phyloP scores from a whole-genome alignment of 805 yeast species.

The Candida succiphila region DNA sequence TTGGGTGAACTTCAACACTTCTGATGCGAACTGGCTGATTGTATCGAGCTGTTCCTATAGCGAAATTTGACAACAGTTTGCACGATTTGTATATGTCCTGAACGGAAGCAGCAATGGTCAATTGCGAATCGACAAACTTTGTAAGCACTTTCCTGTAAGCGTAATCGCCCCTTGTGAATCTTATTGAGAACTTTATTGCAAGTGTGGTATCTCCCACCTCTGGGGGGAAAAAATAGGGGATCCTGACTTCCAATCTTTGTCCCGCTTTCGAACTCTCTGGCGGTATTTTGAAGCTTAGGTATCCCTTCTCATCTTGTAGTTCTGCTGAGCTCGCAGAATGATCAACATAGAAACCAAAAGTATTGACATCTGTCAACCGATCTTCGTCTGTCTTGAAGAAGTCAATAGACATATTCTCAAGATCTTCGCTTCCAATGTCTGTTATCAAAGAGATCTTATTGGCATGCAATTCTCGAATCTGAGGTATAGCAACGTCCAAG shows the following conservation, averaged over 20 bases:
- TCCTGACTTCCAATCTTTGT: slow-evolving; percentile 6
- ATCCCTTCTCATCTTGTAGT: slow-evolving; percentile 2
- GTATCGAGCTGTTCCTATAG: slow-evolving; percentile 48
- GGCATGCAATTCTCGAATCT: slow-evolving; percentile 14
- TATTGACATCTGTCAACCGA: slow-evolving; percentile 12
- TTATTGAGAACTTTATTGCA: slow-evolving; percentile 10
- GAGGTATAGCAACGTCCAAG: slow-evolving; percentile 12
- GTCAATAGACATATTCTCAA: slow-evolving; percentile 7
- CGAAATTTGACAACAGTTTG: slow-evolving; percentile 54
- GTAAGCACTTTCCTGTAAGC: slow-evolving; percentile 9
- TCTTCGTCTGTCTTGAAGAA: slow-evolving; percentile 20
- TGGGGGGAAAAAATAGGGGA: slow-evolving; percentile 25
- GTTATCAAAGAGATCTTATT: slow-evolving; percentile 15
- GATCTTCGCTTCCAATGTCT: slow-evolving; percentile 9
- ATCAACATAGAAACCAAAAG: slow-evolving; percentile 2
- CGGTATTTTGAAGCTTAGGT: slow-evolving; percentile 1
- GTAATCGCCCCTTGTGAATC: slow-evolving; percentile 10
- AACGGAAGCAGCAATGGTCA: slow-evolving; percentile 64
- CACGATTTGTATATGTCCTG: slow-evolving; percentile 63
- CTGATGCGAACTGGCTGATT: slow-evolving; percentile 44
- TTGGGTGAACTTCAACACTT: slow-evolving; percentile 26
- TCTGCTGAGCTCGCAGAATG: not conserved
- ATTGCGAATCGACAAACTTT: slow-evolving; percentile 35
- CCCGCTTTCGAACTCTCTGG: too few species aligned
- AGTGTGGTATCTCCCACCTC: slow-evolving; percentile 21